Conservation (phyloP, 345 rosid genomes). For the Hirschfeldia incana region DNA sequence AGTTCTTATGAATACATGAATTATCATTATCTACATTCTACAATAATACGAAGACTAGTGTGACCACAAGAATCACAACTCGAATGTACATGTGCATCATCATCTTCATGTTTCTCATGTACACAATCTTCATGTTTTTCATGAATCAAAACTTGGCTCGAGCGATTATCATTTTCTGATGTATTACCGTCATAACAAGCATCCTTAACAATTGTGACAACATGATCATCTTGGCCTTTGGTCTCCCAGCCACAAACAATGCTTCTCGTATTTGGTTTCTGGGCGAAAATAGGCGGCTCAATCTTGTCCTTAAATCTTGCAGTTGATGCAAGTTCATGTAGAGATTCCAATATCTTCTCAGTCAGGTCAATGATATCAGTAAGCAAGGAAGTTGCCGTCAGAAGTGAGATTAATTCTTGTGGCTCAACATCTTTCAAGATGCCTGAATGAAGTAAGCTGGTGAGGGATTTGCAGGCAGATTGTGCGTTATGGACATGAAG, state of each 20-base stretch:
- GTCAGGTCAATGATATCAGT: slow-evolving; percentile 52
- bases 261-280: slow-evolving; percentile 23
- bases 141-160: slow-evolving; percentile 1
- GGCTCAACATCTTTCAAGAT: slow-evolving; percentile 48
- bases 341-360: slow-evolving; percentile 54
- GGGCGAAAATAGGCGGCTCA: slow-evolving; percentile 34
- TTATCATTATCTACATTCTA: slow-evolving; percentile 28
- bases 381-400: slow-evolving; percentile 56
- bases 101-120: slow-evolving; percentile 17
- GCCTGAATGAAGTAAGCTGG: slow-evolving; percentile 48
- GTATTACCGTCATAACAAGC: background rate
- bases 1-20: background rate
- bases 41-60: slow-evolving; percentile 1
- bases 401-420: slow-evolving; percentile 42
- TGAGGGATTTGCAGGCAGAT: slow-evolving; percentile 43
- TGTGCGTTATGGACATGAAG: slow-evolving; percentile 48
- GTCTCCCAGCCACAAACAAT: slow-evolving; percentile 12
- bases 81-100: background rate
- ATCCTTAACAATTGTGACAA: slow-evolving; percentile 20
- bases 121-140: slow-evolving; percentile 15
- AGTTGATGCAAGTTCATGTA: slow-evolving; percentile 52
- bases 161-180: slow-evolving; percentile 5
- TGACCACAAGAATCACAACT: slow-evolving; percentile 16
- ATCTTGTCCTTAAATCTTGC: slow-evolving; percentile 46
- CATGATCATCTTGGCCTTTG: slow-evolving; percentile 29